These are phyloP conservation scores for Polyplosphaeria fusca DNA, from an alignment of 495 filamentous ascomycete species.

Conservation along the genomic window DNA sequence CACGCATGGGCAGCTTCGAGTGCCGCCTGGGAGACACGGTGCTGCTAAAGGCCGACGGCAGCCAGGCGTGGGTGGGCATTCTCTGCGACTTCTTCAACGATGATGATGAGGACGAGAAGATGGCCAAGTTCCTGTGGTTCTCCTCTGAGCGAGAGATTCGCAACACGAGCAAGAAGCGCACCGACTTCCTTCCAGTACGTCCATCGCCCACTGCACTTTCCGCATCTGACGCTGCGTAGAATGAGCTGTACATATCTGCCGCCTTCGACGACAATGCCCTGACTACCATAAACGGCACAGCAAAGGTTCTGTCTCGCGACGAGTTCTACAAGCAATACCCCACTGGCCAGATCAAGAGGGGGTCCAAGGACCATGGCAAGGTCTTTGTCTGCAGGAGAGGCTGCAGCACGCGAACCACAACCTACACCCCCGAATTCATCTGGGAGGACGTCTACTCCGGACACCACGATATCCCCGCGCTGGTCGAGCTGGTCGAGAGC, in stretches of 20 bases:
- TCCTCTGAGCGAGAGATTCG: slow-evolving; percentile 84
- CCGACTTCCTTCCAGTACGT: slow-evolving; percentile 67
- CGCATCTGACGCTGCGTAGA: slow-evolving; percentile 45
- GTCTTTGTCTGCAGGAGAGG: slow-evolving; percentile 87
- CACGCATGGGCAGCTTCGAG: slow-evolving; percentile 80
- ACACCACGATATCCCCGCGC: slow-evolving; percentile 55
- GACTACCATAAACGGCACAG: slow-evolving; percentile 87
- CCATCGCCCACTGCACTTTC: neutral
- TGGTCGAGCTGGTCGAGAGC: slow-evolving; percentile 63
- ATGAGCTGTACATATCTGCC: slow-evolving; percentile 88
- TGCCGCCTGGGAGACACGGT: slow-evolving; percentile 78
- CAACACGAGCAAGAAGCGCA: slow-evolving; percentile 74
- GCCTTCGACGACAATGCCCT: slow-evolving; percentile 81
- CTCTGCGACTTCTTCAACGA: slow-evolving; percentile 68
- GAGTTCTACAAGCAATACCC: slow-evolving; percentile 68
- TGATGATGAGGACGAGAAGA: slow-evolving; percentile 48
- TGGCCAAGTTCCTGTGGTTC: slow-evolving; percentile 87
- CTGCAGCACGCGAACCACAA: slow-evolving; percentile 79
- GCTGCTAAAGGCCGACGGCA: slow-evolving; percentile 79
- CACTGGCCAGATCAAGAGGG: slow-evolving; percentile 68
- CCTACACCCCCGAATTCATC: slow-evolving; percentile 86
- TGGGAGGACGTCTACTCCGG: slow-evolving; percentile 84
- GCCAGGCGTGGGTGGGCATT: slow-evolving; percentile 87
- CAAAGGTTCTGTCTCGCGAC: slow-evolving; percentile 68
- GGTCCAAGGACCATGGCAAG: slow-evolving; percentile 76